Evolutionary conservation across 148 eudicot species (phyloP).

Genomic region (Arbutus unedo): DNA sequence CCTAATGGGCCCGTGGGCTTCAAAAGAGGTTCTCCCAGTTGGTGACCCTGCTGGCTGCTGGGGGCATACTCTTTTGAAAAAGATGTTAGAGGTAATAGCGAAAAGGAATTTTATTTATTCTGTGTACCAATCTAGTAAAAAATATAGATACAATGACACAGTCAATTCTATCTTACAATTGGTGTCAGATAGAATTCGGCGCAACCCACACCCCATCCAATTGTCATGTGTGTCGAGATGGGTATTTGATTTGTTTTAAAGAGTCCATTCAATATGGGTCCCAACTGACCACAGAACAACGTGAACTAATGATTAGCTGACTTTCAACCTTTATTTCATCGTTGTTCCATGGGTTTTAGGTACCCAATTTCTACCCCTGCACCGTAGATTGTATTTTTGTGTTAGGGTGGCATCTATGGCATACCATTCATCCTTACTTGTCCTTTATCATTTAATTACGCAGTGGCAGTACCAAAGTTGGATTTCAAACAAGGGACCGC

Average conservation of each 20-base stretch:
- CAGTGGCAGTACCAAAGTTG: conserved; percentile 46
- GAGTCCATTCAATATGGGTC: no score
- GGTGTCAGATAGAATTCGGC: background rate
- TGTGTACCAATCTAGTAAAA: background rate
- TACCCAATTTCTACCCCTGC: background rate
- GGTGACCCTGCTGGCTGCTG: no score
- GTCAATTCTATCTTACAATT: background rate
- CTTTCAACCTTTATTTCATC: background rate
- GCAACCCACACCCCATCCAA: background rate
- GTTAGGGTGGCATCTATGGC: background rate
- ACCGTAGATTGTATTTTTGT: background rate
- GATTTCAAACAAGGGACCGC: conserved; percentile 37
- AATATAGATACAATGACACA: background rate
- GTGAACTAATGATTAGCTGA: background rate
- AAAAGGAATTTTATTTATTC: background rate
- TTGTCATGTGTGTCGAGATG: no score
- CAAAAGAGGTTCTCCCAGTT: no score
- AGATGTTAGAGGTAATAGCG: no score
- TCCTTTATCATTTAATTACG: conserved; percentile 11
- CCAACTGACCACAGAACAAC: background rate
- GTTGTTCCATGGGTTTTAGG: background rate
- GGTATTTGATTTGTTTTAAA: no score
- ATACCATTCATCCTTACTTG: background rate
- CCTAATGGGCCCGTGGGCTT: no score
- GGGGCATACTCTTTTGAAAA: no score